A percentile compares a stretch with the other conserved stretches of the same genome.
These are phyloP conservation scores for Russula vinacea DNA, from an alignment of 768 basidiomycete genomes.

Conservation along the genomic window DNA sequence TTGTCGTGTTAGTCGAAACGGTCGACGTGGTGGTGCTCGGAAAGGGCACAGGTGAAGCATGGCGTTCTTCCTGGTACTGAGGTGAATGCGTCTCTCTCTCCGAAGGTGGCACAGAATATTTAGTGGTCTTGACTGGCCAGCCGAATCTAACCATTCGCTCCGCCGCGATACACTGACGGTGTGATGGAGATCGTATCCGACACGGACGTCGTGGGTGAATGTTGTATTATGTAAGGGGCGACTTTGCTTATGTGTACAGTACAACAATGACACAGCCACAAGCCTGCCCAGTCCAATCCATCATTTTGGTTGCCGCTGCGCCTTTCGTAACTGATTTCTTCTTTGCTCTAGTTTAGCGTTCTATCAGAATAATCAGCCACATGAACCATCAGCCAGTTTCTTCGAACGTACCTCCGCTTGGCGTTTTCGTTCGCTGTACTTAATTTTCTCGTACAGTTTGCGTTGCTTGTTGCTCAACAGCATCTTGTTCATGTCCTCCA, in stretches of 20 bases:
- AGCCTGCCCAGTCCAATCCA: not conserved
- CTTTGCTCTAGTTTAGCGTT: constrained; percentile 58
- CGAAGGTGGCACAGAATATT: not conserved
- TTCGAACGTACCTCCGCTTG: constrained; percentile 64
- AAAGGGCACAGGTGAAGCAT: constrained; percentile 17
- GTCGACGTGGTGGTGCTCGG: constrained; percentile 13
- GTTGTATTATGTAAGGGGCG: constrained; percentile 13
- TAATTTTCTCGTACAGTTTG: constrained; percentile 92
- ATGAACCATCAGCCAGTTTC: constrained; percentile 2
- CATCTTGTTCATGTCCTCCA: constrained; percentile 94
- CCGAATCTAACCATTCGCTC: constrained; percentile 28
- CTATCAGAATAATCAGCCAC: constrained; percentile 41
- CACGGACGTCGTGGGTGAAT: not conserved
- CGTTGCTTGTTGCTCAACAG: constrained; percentile 94
- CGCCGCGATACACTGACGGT: not conserved
- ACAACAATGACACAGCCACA: not conserved
- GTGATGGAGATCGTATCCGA: not conserved
- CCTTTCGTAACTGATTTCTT: constrained; percentile 51
- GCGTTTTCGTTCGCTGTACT: constrained; percentile 76
- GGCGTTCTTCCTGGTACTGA: constrained; percentile 10
- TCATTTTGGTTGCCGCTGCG: constrained; percentile 25
- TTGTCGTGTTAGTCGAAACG: constrained; percentile 43
- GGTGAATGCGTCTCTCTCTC: constrained; percentile 13
- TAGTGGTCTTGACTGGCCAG: constrained; percentile 20
- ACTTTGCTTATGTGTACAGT: not conserved